Evolutionary conservation across 371 early-diverging fungal species (phyloP).

Genomic region (Mucor racemosus): DNA sequence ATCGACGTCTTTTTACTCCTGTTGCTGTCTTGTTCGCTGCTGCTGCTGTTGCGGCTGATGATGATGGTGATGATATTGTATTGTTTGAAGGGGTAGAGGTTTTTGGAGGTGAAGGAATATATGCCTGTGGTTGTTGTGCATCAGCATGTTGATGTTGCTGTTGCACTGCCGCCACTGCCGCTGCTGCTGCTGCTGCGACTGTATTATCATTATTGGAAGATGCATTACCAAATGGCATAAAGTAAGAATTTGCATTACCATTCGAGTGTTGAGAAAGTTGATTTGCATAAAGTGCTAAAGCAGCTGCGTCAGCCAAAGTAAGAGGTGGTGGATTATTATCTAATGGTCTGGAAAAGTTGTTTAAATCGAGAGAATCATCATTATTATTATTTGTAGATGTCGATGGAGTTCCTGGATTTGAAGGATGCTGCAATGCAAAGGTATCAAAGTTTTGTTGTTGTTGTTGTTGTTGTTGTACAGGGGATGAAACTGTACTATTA

Average conservation of each 20-base stretch:
- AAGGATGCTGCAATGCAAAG: neutral
- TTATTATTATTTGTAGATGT: neutral
- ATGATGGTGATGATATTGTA: slow-evolving; percentile 12
- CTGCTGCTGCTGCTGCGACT: slow-evolving; percentile 33
- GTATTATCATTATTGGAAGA: slow-evolving; percentile 9
- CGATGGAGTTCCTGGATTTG: neutral
- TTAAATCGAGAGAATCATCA: neutral
- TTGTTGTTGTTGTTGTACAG: neutral
- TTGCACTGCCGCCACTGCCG: slow-evolving; percentile 11
- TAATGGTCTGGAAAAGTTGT: neutral
- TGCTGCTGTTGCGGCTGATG: neutral
- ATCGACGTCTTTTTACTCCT: slow-evolving; percentile 48
- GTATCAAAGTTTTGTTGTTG: neutral
- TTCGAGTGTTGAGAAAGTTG: slow-evolving; percentile 37
- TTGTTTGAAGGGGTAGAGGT: neutral
- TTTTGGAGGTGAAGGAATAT: slow-evolving; percentile 11
- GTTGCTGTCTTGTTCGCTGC: slow-evolving; percentile 10
- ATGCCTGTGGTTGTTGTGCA: slow-evolving; percentile 2
- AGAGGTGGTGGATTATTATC: slow-evolving; percentile 26
- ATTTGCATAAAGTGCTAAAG: slow-evolving; percentile 47
- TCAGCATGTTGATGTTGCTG: slow-evolving; percentile 12
- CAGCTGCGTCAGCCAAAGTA: slow-evolving; percentile 48
- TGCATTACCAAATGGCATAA: slow-evolving; percentile 10
- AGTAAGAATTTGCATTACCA: slow-evolving; percentile 2
- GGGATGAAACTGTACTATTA: neutral